Evolutionary conservation across 768 basidiomycete species (phyloP).

Genomic region (Amanita brunnescens): DNA sequence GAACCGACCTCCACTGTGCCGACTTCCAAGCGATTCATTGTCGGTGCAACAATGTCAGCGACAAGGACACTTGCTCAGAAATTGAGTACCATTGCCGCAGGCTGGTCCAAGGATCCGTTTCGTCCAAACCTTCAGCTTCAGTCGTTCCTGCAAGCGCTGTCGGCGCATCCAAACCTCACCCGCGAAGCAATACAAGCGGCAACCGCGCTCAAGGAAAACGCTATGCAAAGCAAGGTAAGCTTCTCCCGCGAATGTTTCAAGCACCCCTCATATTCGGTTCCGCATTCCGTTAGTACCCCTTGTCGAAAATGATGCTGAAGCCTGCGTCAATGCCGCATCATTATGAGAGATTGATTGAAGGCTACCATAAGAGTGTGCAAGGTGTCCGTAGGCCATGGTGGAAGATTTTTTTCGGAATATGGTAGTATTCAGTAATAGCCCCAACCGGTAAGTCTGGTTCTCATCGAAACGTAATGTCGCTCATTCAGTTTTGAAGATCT

Average conservation of each 20-base stretch:
- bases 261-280: conserved; percentile 7
- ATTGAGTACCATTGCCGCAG: conserved; percentile 45
- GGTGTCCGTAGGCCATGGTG: conserved; percentile 79
- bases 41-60: conserved; percentile 12
- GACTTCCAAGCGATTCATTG: too few species aligned
- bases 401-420: conserved; percentile 75
- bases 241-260: conserved; percentile 24
- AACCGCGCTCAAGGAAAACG: conserved; percentile 44
- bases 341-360: conserved; percentile 66
- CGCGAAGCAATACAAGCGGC: conserved; percentile 51
- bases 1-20: too few species aligned
- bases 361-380: conserved; percentile 63
- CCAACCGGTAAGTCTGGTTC: background rate
- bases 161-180: conserved; percentile 62
- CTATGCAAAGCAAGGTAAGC: conserved; percentile 48
- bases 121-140: conserved; percentile 70
- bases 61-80: conserved; percentile 31
- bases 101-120: conserved; percentile 69
- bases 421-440: conserved; percentile 31
- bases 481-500: background rate
- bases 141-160: conserved; percentile 52
- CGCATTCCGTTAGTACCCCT: conserved; percentile 43
- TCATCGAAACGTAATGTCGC: background rate
- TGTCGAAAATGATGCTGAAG: conserved; percentile 52
- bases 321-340: conserved; percentile 68